A percentile compares a stretch with the other conserved stretches of the same genome.
Evolutionary conservation across 1,139 yeast species (phyloP).

Genomic region (Magnusiomyces tetraspermus): DNA sequence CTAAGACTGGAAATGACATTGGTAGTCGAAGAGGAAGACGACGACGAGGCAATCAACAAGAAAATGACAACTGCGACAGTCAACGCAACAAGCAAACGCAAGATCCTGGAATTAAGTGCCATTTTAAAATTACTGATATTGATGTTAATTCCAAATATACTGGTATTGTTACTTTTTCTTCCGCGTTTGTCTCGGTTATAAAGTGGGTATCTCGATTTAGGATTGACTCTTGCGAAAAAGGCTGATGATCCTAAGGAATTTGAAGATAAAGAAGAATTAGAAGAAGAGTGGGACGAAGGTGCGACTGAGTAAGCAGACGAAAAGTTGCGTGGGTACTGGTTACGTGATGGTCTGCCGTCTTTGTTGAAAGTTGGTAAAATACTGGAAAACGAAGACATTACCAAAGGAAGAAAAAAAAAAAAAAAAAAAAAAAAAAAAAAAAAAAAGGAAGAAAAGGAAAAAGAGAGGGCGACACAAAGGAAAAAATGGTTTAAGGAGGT

Average conservation of each 20-base stretch:
- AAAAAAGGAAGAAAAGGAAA: neutral
- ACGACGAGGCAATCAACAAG: neutral
- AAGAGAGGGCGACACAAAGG: neutral
- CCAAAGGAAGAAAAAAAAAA: neutral
- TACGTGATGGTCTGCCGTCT: neutral
- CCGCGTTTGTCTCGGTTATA: neutral
- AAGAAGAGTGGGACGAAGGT: neutral
- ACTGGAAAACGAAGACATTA: neutral
- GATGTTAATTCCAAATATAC: neutral
- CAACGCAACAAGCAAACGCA: neutral
- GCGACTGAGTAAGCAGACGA: neutral
- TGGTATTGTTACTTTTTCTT: too few relatives aligned
- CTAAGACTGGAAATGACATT: neutral
- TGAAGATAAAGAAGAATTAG: neutral
- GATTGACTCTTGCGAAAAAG: neutral
- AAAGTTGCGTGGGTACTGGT: neutral
- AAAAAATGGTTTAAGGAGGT: constrained; percentile 1
- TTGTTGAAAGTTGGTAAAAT: neutral
- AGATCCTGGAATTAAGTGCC: neutral
- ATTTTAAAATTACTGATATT: neutral
- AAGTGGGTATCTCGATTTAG: neutral
- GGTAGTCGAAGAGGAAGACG: neutral
- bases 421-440: neutral
- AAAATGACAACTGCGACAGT: neutral
- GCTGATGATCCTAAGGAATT: neutral